These are phyloP conservation scores for Quercus suber DNA, from an alignment of 306 rosid species.

Conservation along the genomic window DNA sequence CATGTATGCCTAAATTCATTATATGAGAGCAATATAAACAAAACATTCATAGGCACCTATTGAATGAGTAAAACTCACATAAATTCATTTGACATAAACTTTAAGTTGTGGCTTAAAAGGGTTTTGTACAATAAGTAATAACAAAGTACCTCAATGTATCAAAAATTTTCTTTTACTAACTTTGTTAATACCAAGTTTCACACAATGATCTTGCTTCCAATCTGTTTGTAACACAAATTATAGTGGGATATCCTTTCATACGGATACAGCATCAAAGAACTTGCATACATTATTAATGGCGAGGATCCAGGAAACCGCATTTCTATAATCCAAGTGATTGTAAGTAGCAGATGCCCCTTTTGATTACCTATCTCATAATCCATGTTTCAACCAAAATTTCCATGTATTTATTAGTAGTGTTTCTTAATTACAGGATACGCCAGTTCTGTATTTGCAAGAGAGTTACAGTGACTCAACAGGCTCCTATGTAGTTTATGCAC, in stretches of 20 bases:
- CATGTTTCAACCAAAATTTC: not conserved
- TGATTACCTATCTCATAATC: not conserved
- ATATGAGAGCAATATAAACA: too few species aligned
- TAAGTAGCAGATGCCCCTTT: constrained; percentile 12
- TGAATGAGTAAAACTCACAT: too few species aligned
- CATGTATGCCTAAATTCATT: too few species aligned
- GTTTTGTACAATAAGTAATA: not conserved
- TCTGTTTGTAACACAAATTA: not conserved
- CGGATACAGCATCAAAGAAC: constrained; percentile 17
- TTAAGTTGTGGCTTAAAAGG: not conserved
- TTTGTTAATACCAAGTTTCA: not conserved
- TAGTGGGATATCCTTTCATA: constrained; percentile 57
- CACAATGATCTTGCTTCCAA: not conserved
- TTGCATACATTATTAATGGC: constrained; percentile 29
- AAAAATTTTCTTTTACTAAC: not conserved
- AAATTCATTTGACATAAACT: too few species aligned
- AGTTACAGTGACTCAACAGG: constrained; percentile 39
- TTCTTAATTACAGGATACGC: constrained; percentile 26
- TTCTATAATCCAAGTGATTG: constrained; percentile 40
- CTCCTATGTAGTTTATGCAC: constrained; percentile 51
- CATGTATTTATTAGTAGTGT: not conserved
- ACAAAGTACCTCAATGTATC: not conserved
- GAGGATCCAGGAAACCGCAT: constrained; percentile 37
- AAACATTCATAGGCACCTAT: too few species aligned
- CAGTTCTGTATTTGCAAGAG: constrained; percentile 46